phyloP scores from a whole-genome alignment of 345 rosid genomes.

The Pseudoturritis turrita region DNA sequence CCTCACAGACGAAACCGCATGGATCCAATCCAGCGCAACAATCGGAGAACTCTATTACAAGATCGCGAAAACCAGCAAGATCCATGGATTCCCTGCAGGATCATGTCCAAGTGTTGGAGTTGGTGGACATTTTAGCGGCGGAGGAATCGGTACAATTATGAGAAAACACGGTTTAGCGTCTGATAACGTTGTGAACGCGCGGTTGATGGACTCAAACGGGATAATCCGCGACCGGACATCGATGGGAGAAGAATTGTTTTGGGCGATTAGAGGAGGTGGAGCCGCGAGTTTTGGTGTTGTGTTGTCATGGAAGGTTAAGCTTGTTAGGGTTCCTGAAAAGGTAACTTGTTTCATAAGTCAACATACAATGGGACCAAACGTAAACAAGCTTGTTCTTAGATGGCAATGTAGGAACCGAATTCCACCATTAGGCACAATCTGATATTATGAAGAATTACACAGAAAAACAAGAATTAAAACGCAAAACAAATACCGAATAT shows the following conservation, averaged over 20 bases:
- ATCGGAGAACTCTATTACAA: constrained; percentile 51
- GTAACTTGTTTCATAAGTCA: constrained; percentile 36
- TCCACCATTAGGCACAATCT: too few relatives aligned
- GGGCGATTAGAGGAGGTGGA: constrained; percentile 46
- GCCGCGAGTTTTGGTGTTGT: constrained; percentile 41
- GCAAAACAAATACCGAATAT: too few relatives aligned
- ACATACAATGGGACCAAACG: constrained; percentile 15
- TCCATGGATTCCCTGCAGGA: constrained; percentile 55
- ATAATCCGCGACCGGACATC: constrained; percentile 35
- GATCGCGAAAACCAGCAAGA: constrained; percentile 39
- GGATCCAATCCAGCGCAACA: constrained; percentile 63
- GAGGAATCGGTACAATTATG: constrained; percentile 56
- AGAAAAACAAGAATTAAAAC: too few relatives aligned
- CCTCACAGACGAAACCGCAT: constrained; percentile 39
- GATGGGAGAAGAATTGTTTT: constrained; percentile 39
- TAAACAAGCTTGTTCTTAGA: constrained; percentile 20
- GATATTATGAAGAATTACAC: too few relatives aligned
- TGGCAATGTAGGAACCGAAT: too few relatives aligned
- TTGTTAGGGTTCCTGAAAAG: constrained; percentile 34
- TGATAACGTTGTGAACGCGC: constrained; percentile 55
- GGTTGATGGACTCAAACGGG: constrained; percentile 46
- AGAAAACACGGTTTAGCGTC: constrained; percentile 52
- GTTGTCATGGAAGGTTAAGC: constrained; percentile 34
- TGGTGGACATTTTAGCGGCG: constrained; percentile 61
- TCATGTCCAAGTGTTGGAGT: constrained; percentile 55